Conservation (phyloP, 805 yeast genomes). For the Zygosaccharomyces kombuchaensis region DNA sequence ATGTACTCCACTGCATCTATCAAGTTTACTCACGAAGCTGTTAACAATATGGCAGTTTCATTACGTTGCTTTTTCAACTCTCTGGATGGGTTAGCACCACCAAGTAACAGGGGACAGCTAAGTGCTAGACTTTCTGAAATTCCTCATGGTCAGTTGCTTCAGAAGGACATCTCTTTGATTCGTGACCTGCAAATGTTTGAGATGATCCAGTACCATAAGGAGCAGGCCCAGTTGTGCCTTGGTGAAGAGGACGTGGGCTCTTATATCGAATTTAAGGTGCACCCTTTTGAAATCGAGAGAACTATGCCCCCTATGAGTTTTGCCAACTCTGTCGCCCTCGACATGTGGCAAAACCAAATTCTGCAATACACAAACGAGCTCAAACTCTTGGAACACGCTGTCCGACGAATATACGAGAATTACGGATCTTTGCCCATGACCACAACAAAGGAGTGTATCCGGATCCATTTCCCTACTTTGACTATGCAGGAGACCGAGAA, state of each 20-base stretch:
- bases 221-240: conserved; percentile 4
- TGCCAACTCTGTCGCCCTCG: conserved; percentile 44
- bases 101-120: conserved; percentile 16
- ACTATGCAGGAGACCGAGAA: conserved; percentile 54
- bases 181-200: conserved; percentile 25
- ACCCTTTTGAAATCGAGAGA: conserved; percentile 32
- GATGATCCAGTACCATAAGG: conserved; percentile 32
- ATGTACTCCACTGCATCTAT: conserved; percentile 24
- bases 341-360: conserved; percentile 37
- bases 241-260: conserved; percentile 39
- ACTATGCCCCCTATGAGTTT: conserved; percentile 40
- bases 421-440: conserved; percentile 66
- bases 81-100: conserved; percentile 29
- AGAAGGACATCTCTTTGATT: conserved; percentile 9
- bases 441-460: conserved; percentile 38
- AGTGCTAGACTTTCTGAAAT: conserved; percentile 7
- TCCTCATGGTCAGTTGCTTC: conserved; percentile 1
- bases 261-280: conserved; percentile 54
- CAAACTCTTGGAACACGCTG: conserved; percentile 41
- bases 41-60: conserved; percentile 51
- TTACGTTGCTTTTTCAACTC: conserved; percentile 38
- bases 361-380: conserved; percentile 39
- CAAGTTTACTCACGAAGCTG: conserved; percentile 48
- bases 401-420: conserved; percentile 42
- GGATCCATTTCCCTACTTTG: conserved; percentile 70